Evolutionary conservation across 139 green algal genomes (phyloP).

Genomic region (Chlamydomonas sphaeroides): DNA sequence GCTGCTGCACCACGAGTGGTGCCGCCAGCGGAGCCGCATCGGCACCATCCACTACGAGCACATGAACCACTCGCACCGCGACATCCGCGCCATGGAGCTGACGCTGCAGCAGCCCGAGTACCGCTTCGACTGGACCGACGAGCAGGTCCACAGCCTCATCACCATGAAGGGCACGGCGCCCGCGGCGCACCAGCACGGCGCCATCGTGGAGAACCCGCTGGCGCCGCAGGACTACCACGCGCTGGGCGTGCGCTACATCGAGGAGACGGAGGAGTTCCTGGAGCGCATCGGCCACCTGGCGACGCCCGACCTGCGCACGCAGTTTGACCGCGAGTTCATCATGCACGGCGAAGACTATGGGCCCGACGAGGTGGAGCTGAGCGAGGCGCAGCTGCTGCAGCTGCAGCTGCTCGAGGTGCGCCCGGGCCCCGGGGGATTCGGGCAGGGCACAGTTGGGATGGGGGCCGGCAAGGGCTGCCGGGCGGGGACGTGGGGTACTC

Average conservation of each 20-base stretch:
- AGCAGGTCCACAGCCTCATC: constrained; percentile 48
- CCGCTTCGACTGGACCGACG: constrained; percentile 45
- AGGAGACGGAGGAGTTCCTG: constrained; percentile 62
- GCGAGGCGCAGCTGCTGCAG: too few species aligned
- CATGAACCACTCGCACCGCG: constrained; percentile 33
- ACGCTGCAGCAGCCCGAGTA: background rate
- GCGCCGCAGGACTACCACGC: constrained; percentile 31
- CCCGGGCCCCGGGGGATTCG: too few species aligned
- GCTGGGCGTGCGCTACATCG: constrained; percentile 48
- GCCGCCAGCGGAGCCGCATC: constrained; percentile 26
- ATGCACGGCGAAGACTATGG: constrained; percentile 21
- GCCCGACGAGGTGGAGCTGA: constrained; percentile 5
- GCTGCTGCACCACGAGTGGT: constrained; percentile 52
- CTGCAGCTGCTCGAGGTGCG: too few species aligned
- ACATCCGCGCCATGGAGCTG: constrained; percentile 10
- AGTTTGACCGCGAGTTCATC: constrained; percentile 46
- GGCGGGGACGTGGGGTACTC: too few species aligned
- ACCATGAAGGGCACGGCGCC: constrained; percentile 41
- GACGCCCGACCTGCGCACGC: background rate
- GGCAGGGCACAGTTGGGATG: too few species aligned
- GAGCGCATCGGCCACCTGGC: constrained; percentile 51
- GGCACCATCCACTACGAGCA: constrained; percentile 37
- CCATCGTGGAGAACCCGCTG: constrained; percentile 54
- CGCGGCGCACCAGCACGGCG: constrained; percentile 40
- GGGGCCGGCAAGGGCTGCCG: too few species aligned